Evolutionary conservation across 2,329 filamentous ascomycete species (phyloP), one percentile per base, ranked within the genome.

Genomic region (Penicillium sp.): DNA sequence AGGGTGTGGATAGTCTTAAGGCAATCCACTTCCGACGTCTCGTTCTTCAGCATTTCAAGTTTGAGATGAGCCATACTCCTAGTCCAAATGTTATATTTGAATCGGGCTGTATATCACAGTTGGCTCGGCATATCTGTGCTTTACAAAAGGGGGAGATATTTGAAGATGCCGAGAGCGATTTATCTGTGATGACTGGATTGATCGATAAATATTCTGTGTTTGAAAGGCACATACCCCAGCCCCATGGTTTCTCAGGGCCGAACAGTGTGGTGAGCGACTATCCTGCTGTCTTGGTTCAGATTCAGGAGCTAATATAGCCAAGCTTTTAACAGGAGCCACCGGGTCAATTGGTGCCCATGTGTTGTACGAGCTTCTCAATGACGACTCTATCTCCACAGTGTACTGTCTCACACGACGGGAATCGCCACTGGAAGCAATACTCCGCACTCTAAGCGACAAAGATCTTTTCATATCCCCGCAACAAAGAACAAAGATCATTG

Each of bases 141-240:
- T 44, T 74, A 26, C 70, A 72, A 37, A 69, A 22, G 5, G 70
- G 65, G 5, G 54, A 59, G 2, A 11, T 35, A 2, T 4, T 44
- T 6, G 22, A 40, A 12, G 35, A 53, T 1, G 55, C 37, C 3
- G 57, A 68, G 26, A 61, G 64, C 37, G 58, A 65, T 16, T 28
- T 47, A 36, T 47, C 68, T 48, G 48, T 73, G 41, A 82, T 79
- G 77, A 62, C 72, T 26, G 65, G 71, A 2, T 65, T 84, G 45
- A 77, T 82, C 14, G 64, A 76, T 7, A 71, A 78, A 51, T 81
- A 80, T 56, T 74, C 78, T 14, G 60, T 62, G 2, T 82, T 82
- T 59, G 56, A 67, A n/a, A 42, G 45, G 31, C 66, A 70, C 30
- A 55, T 46, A 1, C 61, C 65, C 1, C 60, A 67, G 31, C 50